Conservation (phyloP, 768 basidiomycete genomes). For the Tubosaeta sp. region DNA sequence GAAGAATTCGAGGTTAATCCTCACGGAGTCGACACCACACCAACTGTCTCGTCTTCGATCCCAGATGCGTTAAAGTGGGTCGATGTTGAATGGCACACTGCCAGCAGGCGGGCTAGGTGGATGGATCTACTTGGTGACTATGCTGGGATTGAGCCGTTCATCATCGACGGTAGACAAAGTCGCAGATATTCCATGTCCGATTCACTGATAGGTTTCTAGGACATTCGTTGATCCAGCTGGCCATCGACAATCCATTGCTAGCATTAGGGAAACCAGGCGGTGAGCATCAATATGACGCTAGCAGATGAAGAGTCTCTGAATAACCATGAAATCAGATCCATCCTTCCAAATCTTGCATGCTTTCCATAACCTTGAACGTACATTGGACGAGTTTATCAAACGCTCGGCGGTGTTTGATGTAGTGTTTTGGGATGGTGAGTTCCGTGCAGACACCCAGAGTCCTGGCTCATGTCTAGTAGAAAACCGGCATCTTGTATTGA, state of each 20-base stretch:
- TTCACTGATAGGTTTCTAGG: constrained; percentile 35
- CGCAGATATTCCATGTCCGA: background rate
- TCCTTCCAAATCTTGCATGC: constrained; percentile 67
- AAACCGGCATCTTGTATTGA: constrained; percentile 39
- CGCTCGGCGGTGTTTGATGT: constrained; percentile 57
- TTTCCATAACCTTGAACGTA: constrained; percentile 47
- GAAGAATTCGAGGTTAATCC: constrained; percentile 34
- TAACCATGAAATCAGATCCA: constrained; percentile 32
- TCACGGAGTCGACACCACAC: background rate
- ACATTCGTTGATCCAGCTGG: constrained; percentile 54
- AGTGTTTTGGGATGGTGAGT: constrained; percentile 56
- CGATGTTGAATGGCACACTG: constrained; percentile 39
- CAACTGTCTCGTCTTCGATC: constrained; percentile 8
- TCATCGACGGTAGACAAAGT: constrained; percentile 51
- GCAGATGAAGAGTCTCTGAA: background rate
- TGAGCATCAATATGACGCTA: constrained; percentile 18
- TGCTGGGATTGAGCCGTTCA: constrained; percentile 60
- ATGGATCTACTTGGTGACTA: constrained; percentile 74
- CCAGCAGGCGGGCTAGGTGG: constrained; percentile 41
- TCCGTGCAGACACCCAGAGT: background rate
- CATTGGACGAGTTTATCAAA: constrained; percentile 43
- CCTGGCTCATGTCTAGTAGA: constrained; percentile 29
- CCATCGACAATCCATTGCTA: constrained; percentile 59
- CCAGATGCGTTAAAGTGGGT: constrained; percentile 26
- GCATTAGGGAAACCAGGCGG: constrained; percentile 48